Evolutionary conservation across 2,329 filamentous ascomycete species (phyloP).

Genomic region (Arthrinium phaeospermum): DNA sequence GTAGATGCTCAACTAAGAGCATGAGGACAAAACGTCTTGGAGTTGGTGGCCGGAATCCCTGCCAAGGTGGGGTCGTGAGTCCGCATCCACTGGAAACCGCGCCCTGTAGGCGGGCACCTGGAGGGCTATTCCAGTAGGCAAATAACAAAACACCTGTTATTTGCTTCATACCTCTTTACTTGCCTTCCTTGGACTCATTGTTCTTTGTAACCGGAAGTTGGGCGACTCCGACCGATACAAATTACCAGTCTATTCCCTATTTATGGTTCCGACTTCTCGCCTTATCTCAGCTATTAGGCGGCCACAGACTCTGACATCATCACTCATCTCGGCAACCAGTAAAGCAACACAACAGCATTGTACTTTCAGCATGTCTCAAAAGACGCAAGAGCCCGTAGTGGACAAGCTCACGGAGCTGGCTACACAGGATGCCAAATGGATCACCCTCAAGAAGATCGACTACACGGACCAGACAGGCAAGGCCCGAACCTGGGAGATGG

Average conservation of each 20-base stretch:
- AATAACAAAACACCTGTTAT: background rate
- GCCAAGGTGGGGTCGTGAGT: background rate
- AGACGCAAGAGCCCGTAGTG: conserved; percentile 52
- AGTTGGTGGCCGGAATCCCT: background rate
- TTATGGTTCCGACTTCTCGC: background rate
- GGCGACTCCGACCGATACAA: background rate
- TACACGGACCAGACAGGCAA: conserved; percentile 63
- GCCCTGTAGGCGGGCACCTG: background rate
- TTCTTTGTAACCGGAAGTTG: background rate
- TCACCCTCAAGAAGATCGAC: conserved; percentile 60
- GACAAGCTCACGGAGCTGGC: conserved; percentile 53
- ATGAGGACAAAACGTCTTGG: background rate
- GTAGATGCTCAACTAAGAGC: background rate
- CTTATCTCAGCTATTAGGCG: conserved; percentile 12
- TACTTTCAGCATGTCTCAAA: conserved; percentile 41
- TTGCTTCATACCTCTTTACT: background rate
- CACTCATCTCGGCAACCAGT: background rate
- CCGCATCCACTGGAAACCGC: background rate
- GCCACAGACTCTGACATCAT: conserved; percentile 18
- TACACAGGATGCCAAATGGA: conserved; percentile 59
- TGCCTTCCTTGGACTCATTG: background rate
- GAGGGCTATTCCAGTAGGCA: background rate
- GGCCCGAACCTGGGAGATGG: conserved; percentile 64
- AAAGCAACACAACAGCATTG: background rate
- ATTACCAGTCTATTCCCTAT: background rate